Base-by-base conservation (phyloP, 108 stramenopile species). In the Nitzschia sp. region DNA sequence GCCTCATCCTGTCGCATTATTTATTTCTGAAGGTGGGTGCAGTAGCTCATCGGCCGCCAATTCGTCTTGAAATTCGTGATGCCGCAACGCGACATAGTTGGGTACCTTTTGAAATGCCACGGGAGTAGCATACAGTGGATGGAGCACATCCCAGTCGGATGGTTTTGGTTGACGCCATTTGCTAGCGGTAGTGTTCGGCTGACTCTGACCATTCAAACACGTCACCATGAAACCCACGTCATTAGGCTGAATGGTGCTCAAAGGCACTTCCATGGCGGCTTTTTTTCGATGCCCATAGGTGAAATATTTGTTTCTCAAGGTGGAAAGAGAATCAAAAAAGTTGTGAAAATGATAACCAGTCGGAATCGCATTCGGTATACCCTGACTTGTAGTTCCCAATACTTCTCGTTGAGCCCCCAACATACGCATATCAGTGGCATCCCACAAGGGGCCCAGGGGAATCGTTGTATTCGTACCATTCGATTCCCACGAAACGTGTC, bases 321-420 rank as follows among this genome's bases (percentile, higher is more conserved):
- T 71, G 29, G 66, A 26, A 9, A 35, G 53, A 5, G 34, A 47
- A n/a, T 21, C 50, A 66, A 85, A 80, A 58, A 80, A 82, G 32
- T 85, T 85, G 58, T 85, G 85, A 35, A 85, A 78, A 60, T 85
- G 84, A 80, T 69, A 85, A 3, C 47, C 85, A 17, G 80, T 76
- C 11, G 72, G 70, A 15, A 26, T 30, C 33, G 22, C 28, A 30
- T n/a, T n/a, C 28, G 50, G 9, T 33, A 33, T 16, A 41, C 38
- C 13, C 13, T 41, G 6, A 4, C 17, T 22, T n/a, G 13, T 50
- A 6, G 13, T 50, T 4, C 21, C 48, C 48, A 21, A n/a, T 8
- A 21, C 48, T 19, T n/a, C 16, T 50, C 48, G 48, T n/a, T n/a
- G 48, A 50, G 4, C 4, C 4, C 19, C 21, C 19, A 50, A n/a